Base-by-base conservation (phyloP, 139 green algal species). In the Volvox africanus region DNA sequence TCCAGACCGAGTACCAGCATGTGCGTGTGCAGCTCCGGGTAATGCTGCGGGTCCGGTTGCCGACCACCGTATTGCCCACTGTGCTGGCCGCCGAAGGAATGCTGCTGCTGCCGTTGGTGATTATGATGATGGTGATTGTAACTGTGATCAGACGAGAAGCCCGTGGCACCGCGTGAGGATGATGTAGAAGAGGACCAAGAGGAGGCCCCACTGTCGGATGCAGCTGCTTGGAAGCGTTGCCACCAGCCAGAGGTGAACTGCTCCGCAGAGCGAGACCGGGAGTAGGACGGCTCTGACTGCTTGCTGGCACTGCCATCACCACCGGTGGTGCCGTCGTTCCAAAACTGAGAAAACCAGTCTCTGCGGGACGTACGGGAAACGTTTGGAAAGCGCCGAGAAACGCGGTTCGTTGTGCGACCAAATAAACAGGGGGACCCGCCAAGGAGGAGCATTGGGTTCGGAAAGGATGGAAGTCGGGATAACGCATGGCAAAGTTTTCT, bases 161-260 rank as follows among this genome's bases (percentile, higher is more conserved):
- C 14, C 35, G 62, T 77, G 82, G 1, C 26, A 67, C 44, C 44
- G 44, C 44, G 44, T 55, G 65, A 73, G 11, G 65, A 73, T 24
- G 65, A 73, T n/a, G n/a, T n/a, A 12, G 65, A 73, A 9, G 65
- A 73, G 65, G 65, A 73, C 21, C 21, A 5, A n/a, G 11, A 44
- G 69, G 28, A 75, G 85, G 37, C 44, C 71, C 32, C 19, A 2
- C 19, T 67, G 67, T 24, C 28, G 68, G 19, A 68, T 2, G 61
- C 36, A 12, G 11, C 9, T 24, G 86, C 86, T 32, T 83, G 86
- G 86, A 90, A 90, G 44, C 73, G 71, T 32, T 90, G 86, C 86
- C 86, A 90, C 86, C 86, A 90, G 86, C n/a, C 30, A 5, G 71
- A n/a, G 11, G 71, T 83, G 73, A 90, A 90, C 36, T 75, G 30